These are phyloP conservation scores for Ophiostoma pallidulum DNA, from an alignment of 2,329 filamentous ascomycete genomes.

Conservation along the genomic window DNA sequence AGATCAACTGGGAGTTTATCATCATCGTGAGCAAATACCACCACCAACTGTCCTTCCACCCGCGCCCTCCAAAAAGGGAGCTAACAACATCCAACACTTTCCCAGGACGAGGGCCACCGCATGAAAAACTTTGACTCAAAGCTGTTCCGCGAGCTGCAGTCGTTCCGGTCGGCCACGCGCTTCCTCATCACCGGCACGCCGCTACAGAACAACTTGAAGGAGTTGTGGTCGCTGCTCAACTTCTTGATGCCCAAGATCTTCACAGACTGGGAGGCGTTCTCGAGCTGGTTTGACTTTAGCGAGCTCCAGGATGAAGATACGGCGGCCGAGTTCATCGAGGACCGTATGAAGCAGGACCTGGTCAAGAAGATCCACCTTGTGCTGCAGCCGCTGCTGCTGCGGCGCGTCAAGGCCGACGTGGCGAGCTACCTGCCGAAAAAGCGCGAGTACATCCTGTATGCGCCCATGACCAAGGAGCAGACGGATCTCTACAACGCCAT, in stretches of 20 bases:
- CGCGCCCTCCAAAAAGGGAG: too few species aligned
- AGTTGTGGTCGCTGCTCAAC: conserved; percentile 89
- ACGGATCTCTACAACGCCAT: conserved; percentile 74
- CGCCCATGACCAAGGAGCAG: conserved; percentile 82
- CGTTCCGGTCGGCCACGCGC: conserved; percentile 82
- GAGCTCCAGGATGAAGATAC: conserved; percentile 76
- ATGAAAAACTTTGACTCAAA: conserved; percentile 96
- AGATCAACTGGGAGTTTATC: conserved; percentile 93
- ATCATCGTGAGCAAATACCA: conserved; percentile 83
- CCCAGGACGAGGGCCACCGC: conserved; percentile 82
- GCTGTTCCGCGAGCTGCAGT: conserved; percentile 77
- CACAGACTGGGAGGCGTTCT: conserved; percentile 84
- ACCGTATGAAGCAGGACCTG: conserved; percentile 66
- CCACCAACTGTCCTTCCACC: too few species aligned
- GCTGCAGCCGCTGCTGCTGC: conserved; percentile 78
- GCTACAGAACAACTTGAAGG: conserved; percentile 87
- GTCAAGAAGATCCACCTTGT: conserved; percentile 91
- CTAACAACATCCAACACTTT: neutral
- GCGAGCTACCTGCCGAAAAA: conserved; percentile 90
- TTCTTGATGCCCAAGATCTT: conserved; percentile 91
- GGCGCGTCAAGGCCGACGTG: conserved; percentile 87
- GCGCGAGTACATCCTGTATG: conserved; percentile 90
- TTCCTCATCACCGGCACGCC: conserved; percentile 92
- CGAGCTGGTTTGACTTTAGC: conserved; percentile 95
- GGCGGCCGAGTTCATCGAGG: conserved; percentile 68